Evolutionary conservation across 192 early-diverging fungal genomes (phyloP).

Genomic region (Linnemannia elongata): DNA sequence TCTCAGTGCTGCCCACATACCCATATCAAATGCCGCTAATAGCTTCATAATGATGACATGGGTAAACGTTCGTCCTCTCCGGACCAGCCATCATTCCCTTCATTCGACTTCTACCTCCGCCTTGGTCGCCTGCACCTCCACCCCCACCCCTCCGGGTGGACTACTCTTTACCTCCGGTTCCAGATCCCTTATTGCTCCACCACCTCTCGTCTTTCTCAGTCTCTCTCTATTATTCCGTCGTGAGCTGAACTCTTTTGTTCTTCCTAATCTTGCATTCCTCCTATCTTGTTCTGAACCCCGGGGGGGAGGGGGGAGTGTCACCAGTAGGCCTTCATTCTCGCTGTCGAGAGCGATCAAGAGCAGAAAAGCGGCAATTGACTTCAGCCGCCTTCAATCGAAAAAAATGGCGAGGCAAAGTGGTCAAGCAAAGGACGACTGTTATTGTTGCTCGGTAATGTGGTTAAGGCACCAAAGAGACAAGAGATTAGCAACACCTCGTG

Average conservation of each 20-base stretch:
- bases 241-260: not conserved
- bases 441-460: too few species aligned
- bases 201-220: not conserved
- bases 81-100: not conserved
- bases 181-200: not conserved
- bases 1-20: not conserved
- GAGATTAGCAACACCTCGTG: too few species aligned
- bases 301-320: too few species aligned
- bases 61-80: not conserved
- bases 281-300: too few species aligned
- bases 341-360: too few species aligned
- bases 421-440: too few species aligned
- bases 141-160: not conserved
- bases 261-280: not conserved
- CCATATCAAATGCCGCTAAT: not conserved
- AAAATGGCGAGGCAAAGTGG: too few species aligned
- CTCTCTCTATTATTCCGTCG: not conserved
- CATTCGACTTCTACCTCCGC: not conserved
- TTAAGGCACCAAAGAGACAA: too few species aligned
- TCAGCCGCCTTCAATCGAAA: too few species aligned
- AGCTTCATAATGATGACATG: not conserved
- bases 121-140: not conserved
- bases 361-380: too few species aligned
- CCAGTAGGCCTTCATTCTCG: too few species aligned
- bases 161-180: not conserved